A percentile compares a stretch with the other conserved stretches of the same genome.
These are phyloP conservation scores for Termitomyces titanicus DNA, from an alignment of 768 basidiomycete genomes.

Conservation along the genomic window DNA sequence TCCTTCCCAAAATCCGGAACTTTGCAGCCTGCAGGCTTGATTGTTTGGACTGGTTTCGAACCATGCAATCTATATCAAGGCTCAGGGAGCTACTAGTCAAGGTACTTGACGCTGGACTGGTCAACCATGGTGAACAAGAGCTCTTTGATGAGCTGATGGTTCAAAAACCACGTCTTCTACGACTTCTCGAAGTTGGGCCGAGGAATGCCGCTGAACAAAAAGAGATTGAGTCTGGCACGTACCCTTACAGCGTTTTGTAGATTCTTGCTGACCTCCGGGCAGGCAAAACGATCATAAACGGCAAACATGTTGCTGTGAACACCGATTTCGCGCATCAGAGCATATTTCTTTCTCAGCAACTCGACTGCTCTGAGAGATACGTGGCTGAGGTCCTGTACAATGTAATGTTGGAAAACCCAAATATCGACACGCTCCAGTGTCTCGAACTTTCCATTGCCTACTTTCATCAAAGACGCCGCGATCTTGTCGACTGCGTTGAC, in stretches of 20 bases:
- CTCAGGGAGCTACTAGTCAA: conserved; percentile 52
- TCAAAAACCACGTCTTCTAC: conserved; percentile 59
- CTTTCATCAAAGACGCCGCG: conserved; percentile 67
- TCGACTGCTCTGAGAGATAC: conserved; percentile 81
- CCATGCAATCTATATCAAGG: conserved; percentile 58
- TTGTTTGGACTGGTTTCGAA: neutral
- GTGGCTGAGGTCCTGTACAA: conserved; percentile 65
- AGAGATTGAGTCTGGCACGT: conserved; percentile 65
- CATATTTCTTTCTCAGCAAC: conserved; percentile 75
- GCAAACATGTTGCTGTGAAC: conserved; percentile 70
- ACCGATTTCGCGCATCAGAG: conserved; percentile 75
- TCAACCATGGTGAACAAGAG: conserved; percentile 61
- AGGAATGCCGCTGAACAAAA: conserved; percentile 61
- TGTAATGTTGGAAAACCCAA: conserved; percentile 62
- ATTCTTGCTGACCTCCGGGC: conserved; percentile 7
- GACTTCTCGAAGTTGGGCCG: conserved; percentile 63
- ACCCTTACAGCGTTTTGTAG: neutral
- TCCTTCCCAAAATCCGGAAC: neutral
- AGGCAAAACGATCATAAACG: conserved; percentile 68
- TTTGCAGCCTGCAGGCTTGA: neutral
- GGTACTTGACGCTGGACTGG: conserved; percentile 40
- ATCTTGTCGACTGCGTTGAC: conserved; percentile 67
- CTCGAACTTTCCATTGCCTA: conserved; percentile 65
- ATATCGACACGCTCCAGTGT: conserved; percentile 50
- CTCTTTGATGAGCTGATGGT: conserved; percentile 73